phyloP scores from a whole-genome alignment of 768 basidiomycete genomes.

The Cyclocybe cylindracea region DNA sequence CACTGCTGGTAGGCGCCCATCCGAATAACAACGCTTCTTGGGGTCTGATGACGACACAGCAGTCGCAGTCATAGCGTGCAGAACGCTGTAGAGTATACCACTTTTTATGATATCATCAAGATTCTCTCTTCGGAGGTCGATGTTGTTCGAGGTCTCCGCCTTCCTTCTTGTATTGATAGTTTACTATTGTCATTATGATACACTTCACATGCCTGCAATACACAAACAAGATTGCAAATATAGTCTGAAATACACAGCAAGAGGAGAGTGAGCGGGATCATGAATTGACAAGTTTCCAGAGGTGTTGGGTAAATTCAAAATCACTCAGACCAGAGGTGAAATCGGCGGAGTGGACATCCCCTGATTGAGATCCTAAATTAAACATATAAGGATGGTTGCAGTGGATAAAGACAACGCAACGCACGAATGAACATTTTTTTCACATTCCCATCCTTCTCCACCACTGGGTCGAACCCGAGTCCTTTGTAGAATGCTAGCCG shows the following conservation, averaged over 20 bases:
- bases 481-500: constrained; percentile 70
- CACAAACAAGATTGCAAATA: constrained; percentile 6
- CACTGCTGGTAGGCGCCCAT: constrained; percentile 22
- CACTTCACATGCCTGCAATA: constrained; percentile 8
- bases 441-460: constrained; percentile 50
- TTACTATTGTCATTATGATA: constrained; percentile 14
- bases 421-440: constrained; percentile 70
- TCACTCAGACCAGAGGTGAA: constrained; percentile 33
- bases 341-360: constrained; percentile 45
- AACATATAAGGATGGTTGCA: not conserved
- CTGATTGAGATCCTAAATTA: constrained; percentile 47
- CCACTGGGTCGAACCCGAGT: constrained; percentile 69
- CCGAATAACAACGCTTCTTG: not conserved
- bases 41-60: not conserved
- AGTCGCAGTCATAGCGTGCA: constrained; percentile 3
- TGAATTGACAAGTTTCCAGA: constrained; percentile 50
- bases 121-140: not conserved
- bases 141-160: not conserved
- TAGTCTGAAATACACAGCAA: not conserved
- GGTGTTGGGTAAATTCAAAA: constrained; percentile 36
- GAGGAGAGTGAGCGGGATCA: constrained; percentile 18
- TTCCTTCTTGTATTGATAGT: constrained; percentile 7
- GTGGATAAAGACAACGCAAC: constrained; percentile 24
- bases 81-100: not conserved
- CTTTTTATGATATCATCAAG: not conserved